Evolutionary conservation across 345 rosid genomes (phyloP), one percentile per base, ranked within the genome.

Genomic region (Pistacia atlantica): DNA sequence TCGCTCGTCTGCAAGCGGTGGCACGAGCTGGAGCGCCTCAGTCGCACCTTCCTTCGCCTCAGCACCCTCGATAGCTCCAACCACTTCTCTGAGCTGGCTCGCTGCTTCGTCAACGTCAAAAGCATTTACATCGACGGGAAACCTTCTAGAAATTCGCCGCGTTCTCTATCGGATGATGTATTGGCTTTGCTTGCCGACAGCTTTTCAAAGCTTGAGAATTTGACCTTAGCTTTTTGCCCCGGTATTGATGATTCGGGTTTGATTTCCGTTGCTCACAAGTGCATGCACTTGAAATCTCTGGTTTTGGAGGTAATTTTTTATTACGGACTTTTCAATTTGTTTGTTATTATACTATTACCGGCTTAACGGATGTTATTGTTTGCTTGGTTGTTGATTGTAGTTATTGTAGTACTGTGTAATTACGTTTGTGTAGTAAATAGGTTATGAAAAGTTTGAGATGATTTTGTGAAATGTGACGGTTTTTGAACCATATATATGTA

Each of bases 1-100:
- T 93, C 98, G 25, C 93, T 95, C 80, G 97, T 93, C 79, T 95
- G 98, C 88, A 87, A 80, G 75, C 93, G 98, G 62, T 95, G 98
- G 98, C 86, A 88, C 20, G 37, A 75, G 42, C 92, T 95, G 54
- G 97, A 92, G 67, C 91, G 98, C 0, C 84, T 93, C 80, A 84
- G 88, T 82, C 95, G 97, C 33, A 78, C 94, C 71, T 91, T 93
- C 54, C 93, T 95, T 69, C 94, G 95, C 28, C 85, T 91, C 78
- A 93, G 94, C 79, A 95, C 98, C 14, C 88, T 97, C 9, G 81
- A 89, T 54, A 77, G 83, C 51, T 90, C 98, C 10, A 91, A 93
- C 76, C 65, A 83, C 58, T 83, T 88, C 79, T 68, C 88, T 90
- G 7, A 38, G 75, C 92, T 95, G 71, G 83, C 94, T 73, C 86